Evolutionary conservation across 495 filamentous ascomycete genomes (phyloP).

Genomic region (Penicillium canariense): DNA sequence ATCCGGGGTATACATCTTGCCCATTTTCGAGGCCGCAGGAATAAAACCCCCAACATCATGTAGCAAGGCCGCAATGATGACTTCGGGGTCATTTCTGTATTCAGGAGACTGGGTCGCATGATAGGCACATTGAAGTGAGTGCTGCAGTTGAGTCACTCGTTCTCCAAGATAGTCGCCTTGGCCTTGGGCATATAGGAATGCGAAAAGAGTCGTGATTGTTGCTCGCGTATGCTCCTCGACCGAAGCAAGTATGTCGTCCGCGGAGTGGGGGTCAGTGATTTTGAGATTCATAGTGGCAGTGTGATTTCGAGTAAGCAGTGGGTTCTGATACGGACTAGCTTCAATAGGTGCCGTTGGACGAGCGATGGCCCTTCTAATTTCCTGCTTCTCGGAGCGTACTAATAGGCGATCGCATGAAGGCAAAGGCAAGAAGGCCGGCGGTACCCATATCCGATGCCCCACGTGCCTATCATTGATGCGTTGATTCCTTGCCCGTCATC

Average conservation of each 20-base stretch:
- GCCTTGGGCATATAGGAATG: conserved; percentile 25
- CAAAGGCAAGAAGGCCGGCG: no score
- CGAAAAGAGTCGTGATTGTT: conserved; percentile 24
- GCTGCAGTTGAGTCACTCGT: conserved; percentile 40
- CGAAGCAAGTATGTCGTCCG: background rate
- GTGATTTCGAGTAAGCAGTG: no score
- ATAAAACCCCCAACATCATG: conserved; percentile 47
- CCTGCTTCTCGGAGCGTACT: no score
- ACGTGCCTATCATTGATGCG: no score
- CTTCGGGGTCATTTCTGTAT: conserved; percentile 29
- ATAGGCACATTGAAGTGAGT: conserved; percentile 44
- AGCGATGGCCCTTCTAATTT: no score
- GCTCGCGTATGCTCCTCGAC: conserved; percentile 11
- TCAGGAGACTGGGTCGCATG: conserved; percentile 25
- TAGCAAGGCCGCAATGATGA: conserved; percentile 37
- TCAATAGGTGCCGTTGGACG: no score
- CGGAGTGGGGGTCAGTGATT: background rate
- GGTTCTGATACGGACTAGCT: no score
- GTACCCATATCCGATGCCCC: no score
- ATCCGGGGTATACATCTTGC: conserved; percentile 18
- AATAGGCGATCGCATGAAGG: no score
- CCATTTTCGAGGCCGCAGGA: conserved; percentile 29
- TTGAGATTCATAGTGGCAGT: conserved; percentile 20
- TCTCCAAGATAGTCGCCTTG: conserved; percentile 37
- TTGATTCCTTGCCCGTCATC: no score